Conservation (phyloP, 139 green algal species). For the Auxenochlorella pyrenoidosa region DNA sequence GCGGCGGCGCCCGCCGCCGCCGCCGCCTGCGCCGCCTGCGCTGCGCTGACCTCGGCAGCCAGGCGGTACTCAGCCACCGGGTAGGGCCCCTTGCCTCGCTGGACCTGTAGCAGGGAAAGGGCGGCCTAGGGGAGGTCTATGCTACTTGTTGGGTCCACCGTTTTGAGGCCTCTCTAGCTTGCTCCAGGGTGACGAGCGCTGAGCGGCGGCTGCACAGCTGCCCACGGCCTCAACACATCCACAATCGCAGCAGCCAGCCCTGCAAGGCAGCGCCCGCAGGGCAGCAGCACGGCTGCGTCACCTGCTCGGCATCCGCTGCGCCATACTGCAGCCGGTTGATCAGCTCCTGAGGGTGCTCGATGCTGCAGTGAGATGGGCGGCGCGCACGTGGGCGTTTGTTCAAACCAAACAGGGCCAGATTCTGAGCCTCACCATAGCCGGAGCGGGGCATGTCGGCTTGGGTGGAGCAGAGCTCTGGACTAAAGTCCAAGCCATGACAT, state of each 20-base stretch:
- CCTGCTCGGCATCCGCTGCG: slow-evolving; percentile 47
- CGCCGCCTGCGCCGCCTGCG: background rate
- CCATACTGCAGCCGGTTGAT: slow-evolving; percentile 81
- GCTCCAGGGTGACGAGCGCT: no score
- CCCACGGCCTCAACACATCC: no score
- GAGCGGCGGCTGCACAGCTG: no score
- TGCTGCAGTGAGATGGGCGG: background rate
- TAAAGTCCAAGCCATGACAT: background rate
- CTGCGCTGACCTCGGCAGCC: slow-evolving; percentile 44
- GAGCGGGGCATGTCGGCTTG: no score
- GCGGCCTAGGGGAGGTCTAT: no score
- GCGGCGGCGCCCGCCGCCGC: background rate
- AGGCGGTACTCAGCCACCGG: slow-evolving; percentile 88
- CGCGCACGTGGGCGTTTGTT: no score
- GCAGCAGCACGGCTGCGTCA: background rate
- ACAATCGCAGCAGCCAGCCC: background rate
- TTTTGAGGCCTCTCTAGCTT: no score
- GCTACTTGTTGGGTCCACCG: no score
- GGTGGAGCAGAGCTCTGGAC: background rate
- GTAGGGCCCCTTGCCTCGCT: slow-evolving; percentile 72
- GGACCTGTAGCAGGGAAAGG: slow-evolving; percentile 50
- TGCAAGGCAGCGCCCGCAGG: background rate
- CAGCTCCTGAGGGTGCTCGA: slow-evolving; percentile 87
- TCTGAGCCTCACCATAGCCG: no score
- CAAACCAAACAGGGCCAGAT: no score